These are phyloP conservation scores for Acanthochlamys bracteata DNA, from an alignment of 106 monocot species.

Conservation along the genomic window DNA sequence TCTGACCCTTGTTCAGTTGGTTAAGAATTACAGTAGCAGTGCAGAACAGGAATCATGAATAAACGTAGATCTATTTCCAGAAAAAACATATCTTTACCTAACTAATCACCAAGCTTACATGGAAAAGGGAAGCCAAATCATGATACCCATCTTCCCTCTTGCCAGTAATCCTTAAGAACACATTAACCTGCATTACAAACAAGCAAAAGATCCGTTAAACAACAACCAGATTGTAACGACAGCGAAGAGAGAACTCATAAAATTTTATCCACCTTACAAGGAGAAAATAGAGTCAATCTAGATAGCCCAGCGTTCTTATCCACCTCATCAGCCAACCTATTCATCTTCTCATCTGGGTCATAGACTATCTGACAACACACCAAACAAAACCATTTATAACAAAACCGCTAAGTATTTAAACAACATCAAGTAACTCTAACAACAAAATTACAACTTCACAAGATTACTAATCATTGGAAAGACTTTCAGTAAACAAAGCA, in stretches of 20 bases:
- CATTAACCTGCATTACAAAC: conserved; percentile 59
- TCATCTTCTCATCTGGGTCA: conserved; percentile 62
- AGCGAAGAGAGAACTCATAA: neutral
- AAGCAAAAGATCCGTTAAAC: neutral
- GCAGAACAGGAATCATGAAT: too few relatives aligned
- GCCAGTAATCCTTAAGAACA: conserved; percentile 88
- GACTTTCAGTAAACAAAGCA: neutral
- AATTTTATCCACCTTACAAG: conserved; percentile 70
- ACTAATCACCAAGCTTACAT: conserved; percentile 46
- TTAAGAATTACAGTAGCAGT: too few relatives aligned
- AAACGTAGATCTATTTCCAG: too few relatives aligned
- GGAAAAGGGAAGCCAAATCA: conserved; percentile 97
- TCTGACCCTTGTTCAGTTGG: too few relatives aligned
- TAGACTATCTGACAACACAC: conserved; percentile 51
- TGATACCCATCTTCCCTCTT: conserved; percentile 95
- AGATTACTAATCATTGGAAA: neutral
- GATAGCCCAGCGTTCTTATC: conserved; percentile 61
- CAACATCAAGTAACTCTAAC: neutral
- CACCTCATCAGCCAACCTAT: conserved; percentile 73
- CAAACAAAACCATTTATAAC: neutral
- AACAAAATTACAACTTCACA: too few relatives aligned
- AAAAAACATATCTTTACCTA: too few relatives aligned
- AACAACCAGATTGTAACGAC: neutral
- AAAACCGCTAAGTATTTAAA: neutral
- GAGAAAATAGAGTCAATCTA: conserved; percentile 80